These are phyloP conservation scores for Zalerion maritima DNA, from an alignment of 495 filamentous ascomycete genomes.

Conservation along the genomic window DNA sequence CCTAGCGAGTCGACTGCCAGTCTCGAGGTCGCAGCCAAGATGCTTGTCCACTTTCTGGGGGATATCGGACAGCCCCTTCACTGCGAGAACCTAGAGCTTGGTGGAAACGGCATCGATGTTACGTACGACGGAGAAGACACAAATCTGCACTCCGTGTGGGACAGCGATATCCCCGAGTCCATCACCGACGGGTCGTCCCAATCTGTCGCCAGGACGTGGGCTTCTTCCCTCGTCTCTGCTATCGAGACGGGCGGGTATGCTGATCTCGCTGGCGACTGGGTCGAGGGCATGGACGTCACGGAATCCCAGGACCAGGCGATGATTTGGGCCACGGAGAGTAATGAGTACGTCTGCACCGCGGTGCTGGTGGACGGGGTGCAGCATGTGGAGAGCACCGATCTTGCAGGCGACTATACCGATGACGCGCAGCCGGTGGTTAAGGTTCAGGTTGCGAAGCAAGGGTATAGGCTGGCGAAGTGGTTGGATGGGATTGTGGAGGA, in stretches of 20 bases:
- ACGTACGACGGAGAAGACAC: conserved; percentile 34
- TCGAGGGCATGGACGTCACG: conserved; percentile 28
- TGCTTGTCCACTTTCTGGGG: conserved; percentile 33
- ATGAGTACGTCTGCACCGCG: conserved; percentile 39
- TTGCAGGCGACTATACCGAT: conserved; percentile 37
- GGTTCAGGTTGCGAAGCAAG: conserved; percentile 49
- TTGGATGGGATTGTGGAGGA: conserved; percentile 18
- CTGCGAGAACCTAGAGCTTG: conserved; percentile 39
- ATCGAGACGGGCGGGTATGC: conserved; percentile 35
- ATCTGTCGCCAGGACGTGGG: conserved; percentile 22
- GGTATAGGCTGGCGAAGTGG: conserved; percentile 30
- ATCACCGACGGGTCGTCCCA: conserved; percentile 31
- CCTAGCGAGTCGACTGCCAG: conserved; percentile 11
- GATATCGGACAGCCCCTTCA: conserved; percentile 53
- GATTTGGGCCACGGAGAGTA: conserved; percentile 42
- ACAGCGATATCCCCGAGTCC: conserved; percentile 47
- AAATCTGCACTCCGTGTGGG: conserved; percentile 52
- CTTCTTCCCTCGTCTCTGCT: conserved; percentile 6
- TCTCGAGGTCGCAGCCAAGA: conserved; percentile 14
- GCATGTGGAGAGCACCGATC: conserved; percentile 33
- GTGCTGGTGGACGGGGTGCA: conserved; percentile 34
- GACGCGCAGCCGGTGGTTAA: conserved; percentile 37
- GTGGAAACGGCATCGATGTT: conserved; percentile 47
- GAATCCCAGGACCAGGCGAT: conserved; percentile 22
- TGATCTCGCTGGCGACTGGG: conserved; percentile 31